These are phyloP conservation scores for Plantago coronopus DNA, from an alignment of 305 asterid genomes.

Conservation along the genomic window DNA sequence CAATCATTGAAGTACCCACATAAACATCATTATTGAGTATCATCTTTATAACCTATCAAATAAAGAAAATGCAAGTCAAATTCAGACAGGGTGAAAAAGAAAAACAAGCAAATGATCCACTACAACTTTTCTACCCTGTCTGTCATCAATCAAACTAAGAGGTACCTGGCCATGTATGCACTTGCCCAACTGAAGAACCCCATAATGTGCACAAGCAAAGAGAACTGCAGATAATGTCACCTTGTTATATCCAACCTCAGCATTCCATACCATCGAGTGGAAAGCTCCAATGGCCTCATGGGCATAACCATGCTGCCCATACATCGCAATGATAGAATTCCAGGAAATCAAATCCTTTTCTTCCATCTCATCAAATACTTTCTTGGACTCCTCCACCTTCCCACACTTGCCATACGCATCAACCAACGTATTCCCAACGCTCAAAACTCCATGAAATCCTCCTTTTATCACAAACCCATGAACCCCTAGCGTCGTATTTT, in stretches of 20 bases:
- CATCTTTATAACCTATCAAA: conserved; percentile 59
- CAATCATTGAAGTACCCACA: conserved; percentile 73
- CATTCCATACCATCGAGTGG: conserved; percentile 34
- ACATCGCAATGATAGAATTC: conserved; percentile 78
- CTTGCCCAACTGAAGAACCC: conserved; percentile 69
- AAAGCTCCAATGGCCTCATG: conserved; percentile 55
- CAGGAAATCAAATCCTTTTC: conserved; percentile 67
- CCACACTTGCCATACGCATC: conserved; percentile 85
- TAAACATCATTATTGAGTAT: conserved; percentile 55
- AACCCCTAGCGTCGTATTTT: conserved; percentile 46
- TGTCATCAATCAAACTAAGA: too few relatives aligned
- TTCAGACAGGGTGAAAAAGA: background rate
- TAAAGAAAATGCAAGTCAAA: background rate
- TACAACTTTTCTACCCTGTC: too few relatives aligned
- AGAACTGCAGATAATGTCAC: conserved; percentile 64
- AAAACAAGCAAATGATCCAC: too few relatives aligned
- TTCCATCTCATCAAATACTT: conserved; percentile 60
- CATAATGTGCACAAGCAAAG: conserved; percentile 78
- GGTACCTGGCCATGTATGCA: conserved; percentile 76
- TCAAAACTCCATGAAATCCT: conserved; percentile 50
- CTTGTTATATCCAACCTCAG: conserved; percentile 42
- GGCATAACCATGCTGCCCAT: conserved; percentile 61
- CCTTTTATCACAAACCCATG: conserved; percentile 62
- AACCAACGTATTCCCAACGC: conserved; percentile 68
- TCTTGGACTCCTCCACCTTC: conserved; percentile 48